Evolutionary conservation across 164 flowering plant species (phyloP).

Genomic region (Magnolia kwangsiensis): DNA sequence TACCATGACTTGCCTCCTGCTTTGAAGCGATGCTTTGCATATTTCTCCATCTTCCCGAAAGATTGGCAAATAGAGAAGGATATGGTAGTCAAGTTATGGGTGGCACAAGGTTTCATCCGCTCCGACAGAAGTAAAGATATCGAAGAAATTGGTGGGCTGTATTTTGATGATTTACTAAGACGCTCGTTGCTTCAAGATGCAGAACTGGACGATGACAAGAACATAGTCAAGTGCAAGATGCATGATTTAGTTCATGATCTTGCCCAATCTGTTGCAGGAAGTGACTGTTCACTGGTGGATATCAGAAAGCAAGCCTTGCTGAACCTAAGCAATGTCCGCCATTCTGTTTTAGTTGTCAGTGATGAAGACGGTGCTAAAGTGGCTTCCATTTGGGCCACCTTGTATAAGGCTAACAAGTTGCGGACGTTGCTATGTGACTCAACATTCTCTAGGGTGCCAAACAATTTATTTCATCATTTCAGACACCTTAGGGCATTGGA

Average conservation of each 20-base stretch:
- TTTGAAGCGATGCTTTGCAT: too few species aligned
- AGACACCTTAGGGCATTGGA: slow-evolving; percentile 1
- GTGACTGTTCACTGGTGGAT: background rate
- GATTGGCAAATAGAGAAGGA: too few species aligned
- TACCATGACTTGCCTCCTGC: too few species aligned
- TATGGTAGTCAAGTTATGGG: too few species aligned
- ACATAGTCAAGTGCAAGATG: background rate
- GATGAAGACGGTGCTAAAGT: background rate
- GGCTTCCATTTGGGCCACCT: background rate
- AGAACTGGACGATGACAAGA: background rate
- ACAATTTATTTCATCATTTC: background rate
- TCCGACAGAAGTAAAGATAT: too few species aligned
- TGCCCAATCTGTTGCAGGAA: background rate
- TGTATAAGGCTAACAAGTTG: background rate
- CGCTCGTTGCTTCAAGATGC: too few species aligned
- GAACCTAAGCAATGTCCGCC: background rate
- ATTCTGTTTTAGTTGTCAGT: background rate
- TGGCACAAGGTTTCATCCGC: too few species aligned
- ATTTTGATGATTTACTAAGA: too few species aligned
- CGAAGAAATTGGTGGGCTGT: too few species aligned
- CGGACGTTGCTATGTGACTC: background rate
- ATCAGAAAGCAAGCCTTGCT: background rate
- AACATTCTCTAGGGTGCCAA: too few species aligned
- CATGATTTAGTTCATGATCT: slow-evolving; percentile 12
- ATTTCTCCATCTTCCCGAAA: too few species aligned